phyloP scores from a whole-genome alignment of 2,329 filamentous ascomycete species.

The Sordariomycetes sp. region DNA sequence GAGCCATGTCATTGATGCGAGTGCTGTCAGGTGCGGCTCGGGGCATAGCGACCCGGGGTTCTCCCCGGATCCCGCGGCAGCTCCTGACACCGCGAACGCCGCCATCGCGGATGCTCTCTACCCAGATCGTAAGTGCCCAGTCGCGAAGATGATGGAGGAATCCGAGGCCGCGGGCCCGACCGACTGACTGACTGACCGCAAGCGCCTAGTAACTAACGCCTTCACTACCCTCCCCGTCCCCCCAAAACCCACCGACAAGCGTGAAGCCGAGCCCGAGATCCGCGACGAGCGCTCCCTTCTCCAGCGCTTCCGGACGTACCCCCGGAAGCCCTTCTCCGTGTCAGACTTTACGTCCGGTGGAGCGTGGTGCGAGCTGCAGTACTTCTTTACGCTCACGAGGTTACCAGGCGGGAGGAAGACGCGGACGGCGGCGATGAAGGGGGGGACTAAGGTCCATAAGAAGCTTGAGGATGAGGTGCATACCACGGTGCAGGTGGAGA shows the following conservation, averaged over 20 bases:
- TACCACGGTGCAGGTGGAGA: slow-evolving; percentile 57
- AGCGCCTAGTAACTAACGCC: slow-evolving; percentile 48
- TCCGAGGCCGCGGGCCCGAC: slow-evolving; percentile 6
- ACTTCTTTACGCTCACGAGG: slow-evolving; percentile 72
- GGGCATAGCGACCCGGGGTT: background rate
- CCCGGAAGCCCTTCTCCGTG: slow-evolving; percentile 70
- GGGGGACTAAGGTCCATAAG: slow-evolving; percentile 68
- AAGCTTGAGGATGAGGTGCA: slow-evolving; percentile 78
- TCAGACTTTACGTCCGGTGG: slow-evolving; percentile 79
- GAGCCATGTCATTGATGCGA: background rate
- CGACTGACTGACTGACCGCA: slow-evolving; percentile 54
- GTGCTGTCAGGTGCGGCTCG: background rate
- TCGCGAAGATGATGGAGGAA: slow-evolving; percentile 4
- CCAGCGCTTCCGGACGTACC: slow-evolving; percentile 63
- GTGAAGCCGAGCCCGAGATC: slow-evolving; percentile 7
- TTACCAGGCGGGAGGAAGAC: slow-evolving; percentile 59
- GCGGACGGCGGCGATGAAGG: slow-evolving; percentile 70
- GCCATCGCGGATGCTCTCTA: slow-evolving; percentile 21
- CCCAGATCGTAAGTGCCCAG: slow-evolving; percentile 35
- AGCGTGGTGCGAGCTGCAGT: slow-evolving; percentile 93
- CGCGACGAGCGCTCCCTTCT: slow-evolving; percentile 40
- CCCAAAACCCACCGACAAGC: slow-evolving; percentile 8
- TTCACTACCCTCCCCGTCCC: slow-evolving; percentile 12
- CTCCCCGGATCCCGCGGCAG: background rate
- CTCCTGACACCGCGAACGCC: background rate